phyloP scores from a whole-genome alignment of 257 asterid genomes.

The Penstemon newberryi region DNA sequence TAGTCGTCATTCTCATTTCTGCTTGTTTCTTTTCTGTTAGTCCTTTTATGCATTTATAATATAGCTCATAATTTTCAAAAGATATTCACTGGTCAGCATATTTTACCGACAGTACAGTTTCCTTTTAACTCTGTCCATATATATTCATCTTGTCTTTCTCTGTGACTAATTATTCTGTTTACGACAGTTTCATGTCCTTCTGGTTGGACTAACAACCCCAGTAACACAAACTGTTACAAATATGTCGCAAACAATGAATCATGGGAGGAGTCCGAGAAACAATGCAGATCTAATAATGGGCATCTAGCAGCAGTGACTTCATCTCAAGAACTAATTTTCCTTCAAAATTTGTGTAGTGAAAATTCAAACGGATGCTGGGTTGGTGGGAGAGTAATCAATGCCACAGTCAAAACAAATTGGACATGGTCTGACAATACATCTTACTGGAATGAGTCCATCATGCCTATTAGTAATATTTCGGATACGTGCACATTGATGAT shows the following conservation, averaged over 20 bases:
- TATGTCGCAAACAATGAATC: constrained; percentile 46
- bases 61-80: background rate
- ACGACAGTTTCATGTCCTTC: constrained; percentile 58
- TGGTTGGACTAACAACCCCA: constrained; percentile 60
- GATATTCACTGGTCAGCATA: background rate
- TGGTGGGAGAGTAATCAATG: constrained; percentile 60
- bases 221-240: constrained; percentile 54
- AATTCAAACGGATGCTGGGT: constrained; percentile 74
- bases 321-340: constrained; percentile 50
- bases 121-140: background rate
- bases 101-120: background rate
- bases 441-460: constrained; percentile 49
- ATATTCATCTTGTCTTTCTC: background rate
- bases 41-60: background rate
- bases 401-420: constrained; percentile 44
- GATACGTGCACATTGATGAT: constrained; percentile 60
- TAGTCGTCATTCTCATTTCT: background rate
- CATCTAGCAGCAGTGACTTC: constrained; percentile 68
- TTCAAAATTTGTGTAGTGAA: constrained; percentile 56
- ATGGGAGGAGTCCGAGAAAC: constrained; percentile 75
- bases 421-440: constrained; percentile 76
- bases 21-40: background rate
- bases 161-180: constrained; percentile 3
- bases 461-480: constrained; percentile 31
- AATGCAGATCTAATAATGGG: constrained; percentile 58